These are phyloP conservation scores for Bocquillonia castaneifolia DNA, from an alignment of 441 rosid species.

Conservation along the genomic window DNA sequence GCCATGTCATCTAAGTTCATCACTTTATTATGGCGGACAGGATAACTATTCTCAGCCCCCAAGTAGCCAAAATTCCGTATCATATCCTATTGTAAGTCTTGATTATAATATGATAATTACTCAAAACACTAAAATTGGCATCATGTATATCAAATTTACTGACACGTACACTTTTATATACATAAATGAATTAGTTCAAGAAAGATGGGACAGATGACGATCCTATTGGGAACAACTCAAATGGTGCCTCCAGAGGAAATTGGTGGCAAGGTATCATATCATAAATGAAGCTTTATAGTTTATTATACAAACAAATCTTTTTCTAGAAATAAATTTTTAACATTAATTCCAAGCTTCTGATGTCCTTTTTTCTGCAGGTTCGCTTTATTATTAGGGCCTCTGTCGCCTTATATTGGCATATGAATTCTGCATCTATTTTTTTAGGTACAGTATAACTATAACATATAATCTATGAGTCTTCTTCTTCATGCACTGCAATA, in stretches of 20 bases:
- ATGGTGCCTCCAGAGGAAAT: slow-evolving; percentile 74
- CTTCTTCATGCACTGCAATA: neutral
- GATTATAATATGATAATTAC: slow-evolving; percentile 5
- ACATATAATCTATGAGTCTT: neutral
- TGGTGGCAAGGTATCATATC: slow-evolving; percentile 80
- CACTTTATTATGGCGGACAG: slow-evolving; percentile 83
- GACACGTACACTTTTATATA: slow-evolving; percentile 9
- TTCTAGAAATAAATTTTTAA: slow-evolving; percentile 5
- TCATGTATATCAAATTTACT: neutral
- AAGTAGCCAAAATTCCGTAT: slow-evolving; percentile 29
- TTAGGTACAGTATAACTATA: slow-evolving; percentile 24
- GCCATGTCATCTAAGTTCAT: slow-evolving; percentile 76
- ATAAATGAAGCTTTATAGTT: neutral
- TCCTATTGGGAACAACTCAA: slow-evolving; percentile 47
- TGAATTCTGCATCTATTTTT: slow-evolving; percentile 28
- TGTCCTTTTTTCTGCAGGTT: slow-evolving; percentile 47
- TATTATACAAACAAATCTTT: too few species aligned
- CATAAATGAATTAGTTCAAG: slow-evolving; percentile 45
- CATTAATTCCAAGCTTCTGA: slow-evolving; percentile 4
- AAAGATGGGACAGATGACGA: slow-evolving; percentile 54
- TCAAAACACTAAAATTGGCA: slow-evolving; percentile 5
- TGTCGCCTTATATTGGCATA: slow-evolving; percentile 21
- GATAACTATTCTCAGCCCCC: slow-evolving; percentile 52
- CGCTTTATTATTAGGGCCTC: slow-evolving; percentile 68
- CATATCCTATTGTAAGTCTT: slow-evolving; percentile 50